Conservation (phyloP, 495 filamentous ascomycete genomes). For the Eremomyces bilateralis region DNA sequence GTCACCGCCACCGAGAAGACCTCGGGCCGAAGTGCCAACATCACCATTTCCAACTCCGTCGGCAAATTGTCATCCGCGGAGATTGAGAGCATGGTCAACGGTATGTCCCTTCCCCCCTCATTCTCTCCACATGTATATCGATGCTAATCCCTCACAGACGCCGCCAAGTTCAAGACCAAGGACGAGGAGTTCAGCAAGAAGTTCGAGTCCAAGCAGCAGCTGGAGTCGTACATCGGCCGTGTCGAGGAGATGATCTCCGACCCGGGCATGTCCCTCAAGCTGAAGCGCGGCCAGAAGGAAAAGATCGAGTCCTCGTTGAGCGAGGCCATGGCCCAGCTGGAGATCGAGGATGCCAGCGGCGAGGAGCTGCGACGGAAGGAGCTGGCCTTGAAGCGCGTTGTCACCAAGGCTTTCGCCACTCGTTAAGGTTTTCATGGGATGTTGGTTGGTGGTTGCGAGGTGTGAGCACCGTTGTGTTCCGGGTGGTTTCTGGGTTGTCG, state of each 20-base stretch:
- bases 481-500: too few relatives aligned
- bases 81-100: constrained; percentile 93
- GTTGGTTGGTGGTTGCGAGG: too few relatives aligned
- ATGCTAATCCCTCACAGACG: constrained; percentile 30
- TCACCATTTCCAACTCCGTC: constrained; percentile 98
- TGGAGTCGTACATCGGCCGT: constrained; percentile 96
- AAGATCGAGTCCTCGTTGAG: constrained; percentile 90
- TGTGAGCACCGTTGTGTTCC: too few relatives aligned
- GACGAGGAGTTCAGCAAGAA: constrained; percentile 98
- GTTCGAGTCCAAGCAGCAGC: constrained; percentile 95
- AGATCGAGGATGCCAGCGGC: constrained; percentile 67
- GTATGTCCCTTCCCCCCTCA: constrained; percentile 24
- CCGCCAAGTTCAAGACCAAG: constrained; percentile 94
- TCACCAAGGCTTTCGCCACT: constrained; percentile 91
- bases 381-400: constrained; percentile 86
- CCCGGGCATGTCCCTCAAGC: constrained; percentile 83
- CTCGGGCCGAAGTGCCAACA: constrained; percentile 93
- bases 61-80: constrained; percentile 89
- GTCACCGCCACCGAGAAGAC: constrained; percentile 99
- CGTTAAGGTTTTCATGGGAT: too few relatives aligned
- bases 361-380: constrained; percentile 99
- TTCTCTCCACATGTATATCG: not conserved
- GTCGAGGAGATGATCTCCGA: constrained; percentile 98
- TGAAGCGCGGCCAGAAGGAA: constrained; percentile 98
- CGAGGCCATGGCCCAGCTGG: constrained; percentile 70